Evolutionary conservation across 2,329 filamentous ascomycete genomes (phyloP), one percentile per base, ranked within the genome.

Genomic region (Aspergillus ibericus): DNA sequence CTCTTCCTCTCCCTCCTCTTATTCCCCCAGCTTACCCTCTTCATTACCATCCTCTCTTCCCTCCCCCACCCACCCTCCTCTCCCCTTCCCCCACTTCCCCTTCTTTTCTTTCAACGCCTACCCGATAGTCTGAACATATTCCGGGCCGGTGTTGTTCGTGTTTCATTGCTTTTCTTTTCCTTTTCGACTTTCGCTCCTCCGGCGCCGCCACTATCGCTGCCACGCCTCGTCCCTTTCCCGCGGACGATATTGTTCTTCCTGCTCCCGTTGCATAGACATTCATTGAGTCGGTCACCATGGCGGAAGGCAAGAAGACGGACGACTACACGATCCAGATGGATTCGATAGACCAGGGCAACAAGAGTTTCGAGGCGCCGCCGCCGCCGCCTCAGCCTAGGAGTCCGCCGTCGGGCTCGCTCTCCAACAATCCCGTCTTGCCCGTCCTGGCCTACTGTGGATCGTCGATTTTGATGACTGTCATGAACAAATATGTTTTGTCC

Each of bases 391-490:
- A 71, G 58, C 66, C 71, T 61, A 72, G 70, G 78, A 67, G 64
- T 51, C 61, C 69, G 32, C 60, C 69, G 52, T 63, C 78, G 44
- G 76, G 75, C 59, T 75, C 80, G 68, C 74, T 92, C 62, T 84
- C 88, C 69, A 91, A 92, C 78, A 95, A 87, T 76, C 91, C 92
- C 15, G 81, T 85, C 47, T 75, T 95, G 49, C 92, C 93, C 20
- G 90, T 99, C 68, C 73, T 96, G 65, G 87, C 91, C 50, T 99
- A 99, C 82, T 99, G 95, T 78, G 82, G 90, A 70, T 91, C 93
- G 54, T 97, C 93, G n/a, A 99, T 99, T 73, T 85, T 93, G 76
- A 99, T 99, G 95, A 99, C 95, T 7, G 91, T 97, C n/a, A 95
- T 96, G 76, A 99, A 99, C 81, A 99, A 99, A 83, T 99, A 96